Conservation (phyloP, 805 yeast genomes). For the Jamesozyma rosinii region DNA sequence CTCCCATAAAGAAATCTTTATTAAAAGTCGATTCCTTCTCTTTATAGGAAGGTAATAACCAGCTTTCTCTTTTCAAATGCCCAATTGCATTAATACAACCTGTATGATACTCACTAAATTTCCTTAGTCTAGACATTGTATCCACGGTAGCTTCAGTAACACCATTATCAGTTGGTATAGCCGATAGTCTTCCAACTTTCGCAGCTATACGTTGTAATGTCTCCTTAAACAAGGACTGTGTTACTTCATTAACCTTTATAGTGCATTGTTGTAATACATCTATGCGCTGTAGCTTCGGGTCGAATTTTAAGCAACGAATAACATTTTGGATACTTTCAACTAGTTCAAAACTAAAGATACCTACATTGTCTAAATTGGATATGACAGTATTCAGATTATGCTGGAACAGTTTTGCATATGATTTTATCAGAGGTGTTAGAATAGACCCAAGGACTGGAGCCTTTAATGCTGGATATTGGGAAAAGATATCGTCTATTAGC, state of each 20-base stretch:
- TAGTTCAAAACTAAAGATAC: slow-evolving; percentile 49
- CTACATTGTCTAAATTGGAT: slow-evolving; percentile 38
- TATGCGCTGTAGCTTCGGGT: slow-evolving; percentile 15
- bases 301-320: slow-evolving; percentile 26
- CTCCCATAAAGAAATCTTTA: slow-evolving; percentile 2
- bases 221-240: slow-evolving; percentile 43
- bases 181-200: slow-evolving; percentile 37
- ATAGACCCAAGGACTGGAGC: slow-evolving; percentile 28
- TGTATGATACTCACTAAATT: slow-evolving; percentile 50
- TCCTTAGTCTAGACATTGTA: slow-evolving; percentile 55
- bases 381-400: slow-evolving; percentile 35
- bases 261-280: slow-evolving; percentile 23
- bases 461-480: slow-evolving; percentile 27
- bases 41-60: slow-evolving; percentile 48
- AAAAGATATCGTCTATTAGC: slow-evolving; percentile 37
- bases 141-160: slow-evolving; percentile 68
- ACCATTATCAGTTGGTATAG: slow-evolving; percentile 57
- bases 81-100: slow-evolving; percentile 43
- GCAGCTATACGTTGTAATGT: slow-evolving; percentile 48
- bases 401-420: slow-evolving; percentile 33
- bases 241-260: slow-evolving; percentile 18
- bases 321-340: slow-evolving; percentile 39
- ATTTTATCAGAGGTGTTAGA: slow-evolving; percentile 31
- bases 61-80: slow-evolving; percentile 46
- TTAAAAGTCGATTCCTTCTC: slow-evolving; percentile 23